A percentile compares a stretch with the other conserved stretches of the same genome.
phyloP scores from a whole-genome alignment of 23 red algal species.

The Gracilaria caudata region DNA sequence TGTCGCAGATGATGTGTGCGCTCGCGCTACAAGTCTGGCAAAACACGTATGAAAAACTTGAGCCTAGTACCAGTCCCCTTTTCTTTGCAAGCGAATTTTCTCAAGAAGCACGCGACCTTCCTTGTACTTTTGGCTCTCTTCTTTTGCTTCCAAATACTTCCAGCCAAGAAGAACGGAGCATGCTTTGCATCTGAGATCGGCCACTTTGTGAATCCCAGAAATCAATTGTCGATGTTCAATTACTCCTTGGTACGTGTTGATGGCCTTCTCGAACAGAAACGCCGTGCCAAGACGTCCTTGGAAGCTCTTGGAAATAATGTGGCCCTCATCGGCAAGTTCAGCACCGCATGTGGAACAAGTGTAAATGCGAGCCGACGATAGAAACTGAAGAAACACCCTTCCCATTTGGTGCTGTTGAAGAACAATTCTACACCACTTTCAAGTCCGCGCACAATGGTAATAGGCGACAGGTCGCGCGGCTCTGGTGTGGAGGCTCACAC shows the following conservation, averaged over 20 bases:
- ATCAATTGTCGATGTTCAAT: constrained; percentile 89
- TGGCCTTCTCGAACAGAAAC: constrained; percentile 87
- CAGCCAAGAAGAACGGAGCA: constrained; percentile 83
- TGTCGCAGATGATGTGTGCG: constrained; percentile 28
- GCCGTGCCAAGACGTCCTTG: constrained; percentile 87
- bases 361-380: constrained; percentile 67
- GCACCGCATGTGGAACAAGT: constrained; percentile 77
- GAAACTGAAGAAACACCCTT: constrained; percentile 76
- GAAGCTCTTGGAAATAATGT: constrained; percentile 91
- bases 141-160: constrained; percentile 94
- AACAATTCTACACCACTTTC: not conserved
- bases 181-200: constrained; percentile 88
- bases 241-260: constrained; percentile 75
- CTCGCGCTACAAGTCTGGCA: not conserved
- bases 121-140: constrained; percentile 94
- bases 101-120: constrained; percentile 91
- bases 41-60: not conserved
- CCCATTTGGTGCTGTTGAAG: constrained; percentile 51
- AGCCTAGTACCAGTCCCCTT: constrained; percentile 41
- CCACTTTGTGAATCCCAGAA: constrained; percentile 88
- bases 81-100: constrained; percentile 44
- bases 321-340: constrained; percentile 85
- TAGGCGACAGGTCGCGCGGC: not conserved
- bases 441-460: not conserved
- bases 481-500: not conserved